Percentiles rank a stretch among this genome's conserved stretches.
Conservation (phyloP, 257 asterid species). For the Cruciata laevipes region DNA sequence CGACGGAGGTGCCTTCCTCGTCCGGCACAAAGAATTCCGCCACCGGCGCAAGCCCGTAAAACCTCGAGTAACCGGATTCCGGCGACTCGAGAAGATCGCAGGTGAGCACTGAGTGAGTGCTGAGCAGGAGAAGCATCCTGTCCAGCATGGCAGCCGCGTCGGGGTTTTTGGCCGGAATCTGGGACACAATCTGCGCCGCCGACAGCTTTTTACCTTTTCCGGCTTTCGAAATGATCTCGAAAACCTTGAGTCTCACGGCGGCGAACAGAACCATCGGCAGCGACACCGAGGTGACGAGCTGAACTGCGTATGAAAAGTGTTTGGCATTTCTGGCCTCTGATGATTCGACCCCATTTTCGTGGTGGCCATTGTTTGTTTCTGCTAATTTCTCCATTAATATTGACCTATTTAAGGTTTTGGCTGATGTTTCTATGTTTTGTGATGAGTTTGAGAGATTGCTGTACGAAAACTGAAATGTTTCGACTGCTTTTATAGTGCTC, state of each 20-base stretch:
- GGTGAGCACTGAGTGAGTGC: conserved; percentile 3
- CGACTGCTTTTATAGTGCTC: background rate
- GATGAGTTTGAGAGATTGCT: background rate
- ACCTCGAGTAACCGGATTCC: background rate
- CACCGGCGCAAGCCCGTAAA: conserved; percentile 4
- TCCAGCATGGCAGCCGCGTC: conserved; percentile 4
- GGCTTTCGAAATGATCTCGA: conserved; percentile 1
- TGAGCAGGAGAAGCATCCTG: conserved; percentile 6
- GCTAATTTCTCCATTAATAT: background rate
- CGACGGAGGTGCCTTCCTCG: conserved; percentile 1
- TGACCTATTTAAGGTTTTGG: background rate
- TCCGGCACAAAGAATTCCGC: conserved; percentile 2
- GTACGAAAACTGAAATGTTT: background rate
- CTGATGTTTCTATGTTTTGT: no score
- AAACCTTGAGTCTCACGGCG: background rate
- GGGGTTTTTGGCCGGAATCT: background rate
- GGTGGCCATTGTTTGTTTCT: background rate
- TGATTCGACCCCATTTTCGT: background rate
- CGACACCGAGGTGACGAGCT: background rate
- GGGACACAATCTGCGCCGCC: background rate
- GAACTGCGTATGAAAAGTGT: background rate
- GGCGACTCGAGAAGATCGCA: background rate
- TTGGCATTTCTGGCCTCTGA: background rate
- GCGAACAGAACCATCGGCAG: conserved; percentile 1
- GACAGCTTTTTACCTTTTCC: background rate